Evolutionary conservation across 1,284 basidiomycete genomes (phyloP).

Genomic region (Tylopilus sp.): DNA sequence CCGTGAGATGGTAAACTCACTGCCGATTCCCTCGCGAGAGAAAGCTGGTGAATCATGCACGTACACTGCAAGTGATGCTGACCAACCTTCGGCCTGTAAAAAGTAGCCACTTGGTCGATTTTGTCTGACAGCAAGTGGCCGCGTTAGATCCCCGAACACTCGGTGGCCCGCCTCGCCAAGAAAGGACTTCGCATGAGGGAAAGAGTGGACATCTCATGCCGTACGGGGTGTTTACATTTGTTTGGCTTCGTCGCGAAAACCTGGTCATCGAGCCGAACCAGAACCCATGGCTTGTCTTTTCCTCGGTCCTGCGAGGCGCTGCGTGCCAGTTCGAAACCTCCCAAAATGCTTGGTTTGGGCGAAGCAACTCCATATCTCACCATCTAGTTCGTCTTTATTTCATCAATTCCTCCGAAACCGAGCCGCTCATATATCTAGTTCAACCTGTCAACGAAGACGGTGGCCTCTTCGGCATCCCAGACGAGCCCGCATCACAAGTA

Average conservation of each 20-base stretch:
- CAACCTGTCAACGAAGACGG: slow-evolving; percentile 7
- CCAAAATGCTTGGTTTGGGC: slow-evolving; percentile 3
- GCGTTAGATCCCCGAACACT: background rate
- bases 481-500: slow-evolving; percentile 2
- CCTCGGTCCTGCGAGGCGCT: slow-evolving; percentile 12
- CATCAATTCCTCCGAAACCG: background rate
- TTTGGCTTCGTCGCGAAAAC: slow-evolving; percentile 12
- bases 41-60: background rate
- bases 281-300: slow-evolving; percentile 20
- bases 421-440: slow-evolving; percentile 13
- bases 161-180: too few species aligned
- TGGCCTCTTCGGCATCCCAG: slow-evolving; percentile 10
- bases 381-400: slow-evolving; percentile 17
- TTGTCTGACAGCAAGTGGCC: background rate
- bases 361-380: slow-evolving; percentile 20
- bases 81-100: background rate
- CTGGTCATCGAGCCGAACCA: too few species aligned
- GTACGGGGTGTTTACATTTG: slow-evolving; percentile 14
- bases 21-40: background rate
- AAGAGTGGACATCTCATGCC: too few species aligned
- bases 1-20: background rate
- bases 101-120: too few species aligned
- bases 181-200: background rate
- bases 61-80: background rate
- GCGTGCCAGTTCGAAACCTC: slow-evolving; percentile 2